phyloP scores from a whole-genome alignment of 2,329 filamentous ascomycete species.

The Rhynchosporium graminicola region DNA sequence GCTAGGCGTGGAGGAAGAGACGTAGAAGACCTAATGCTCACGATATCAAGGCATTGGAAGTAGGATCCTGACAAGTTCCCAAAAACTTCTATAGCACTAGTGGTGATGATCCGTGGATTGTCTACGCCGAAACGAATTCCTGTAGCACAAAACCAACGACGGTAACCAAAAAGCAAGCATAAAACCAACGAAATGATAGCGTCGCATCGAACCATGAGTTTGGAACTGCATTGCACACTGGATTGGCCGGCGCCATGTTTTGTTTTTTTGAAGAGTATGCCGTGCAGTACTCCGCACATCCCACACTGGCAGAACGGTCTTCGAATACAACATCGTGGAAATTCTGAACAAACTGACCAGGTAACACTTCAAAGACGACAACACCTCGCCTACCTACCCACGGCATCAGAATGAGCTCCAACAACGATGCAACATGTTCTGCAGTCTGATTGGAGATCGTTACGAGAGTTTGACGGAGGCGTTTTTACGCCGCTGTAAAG shows the following conservation, averaged over 20 bases:
- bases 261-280: not conserved
- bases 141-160: not conserved
- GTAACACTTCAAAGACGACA: too few species aligned
- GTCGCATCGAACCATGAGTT: constrained; percentile 1
- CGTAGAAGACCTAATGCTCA: not conserved
- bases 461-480: not conserved
- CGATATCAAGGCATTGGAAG: not conserved
- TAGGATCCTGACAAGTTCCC: not conserved
- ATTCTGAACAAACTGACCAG: too few species aligned
- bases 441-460: too few species aligned
- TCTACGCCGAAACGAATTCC: not conserved
- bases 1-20: not conserved
- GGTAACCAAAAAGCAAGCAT: constrained; percentile 3
- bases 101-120: not conserved
- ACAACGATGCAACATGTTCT: not conserved
- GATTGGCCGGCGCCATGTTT: constrained; percentile 1
- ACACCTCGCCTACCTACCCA: too few species aligned
- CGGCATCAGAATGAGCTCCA: too few species aligned
- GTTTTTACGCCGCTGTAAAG: constrained; percentile 1
- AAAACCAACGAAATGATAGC: constrained; percentile 1
- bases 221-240: not conserved
- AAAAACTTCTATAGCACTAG: not conserved
- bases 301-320: not conserved
- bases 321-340: not conserved
- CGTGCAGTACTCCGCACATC: not conserved